phyloP scores from a whole-genome alignment of 768 basidiomycete genomes.

The Polyporus arcularius region DNA sequence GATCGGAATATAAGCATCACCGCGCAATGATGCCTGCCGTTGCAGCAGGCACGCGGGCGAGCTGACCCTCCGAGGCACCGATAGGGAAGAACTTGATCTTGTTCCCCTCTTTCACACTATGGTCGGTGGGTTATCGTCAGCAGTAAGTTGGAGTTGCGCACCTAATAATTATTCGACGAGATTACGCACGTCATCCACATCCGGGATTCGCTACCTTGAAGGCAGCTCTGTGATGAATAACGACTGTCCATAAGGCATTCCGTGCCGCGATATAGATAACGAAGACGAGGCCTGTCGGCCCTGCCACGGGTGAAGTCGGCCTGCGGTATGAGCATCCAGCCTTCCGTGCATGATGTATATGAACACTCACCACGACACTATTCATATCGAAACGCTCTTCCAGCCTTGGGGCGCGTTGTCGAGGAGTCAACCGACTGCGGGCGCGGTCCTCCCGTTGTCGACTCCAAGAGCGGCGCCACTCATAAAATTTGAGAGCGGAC shows the following conservation, averaged over 20 bases:
- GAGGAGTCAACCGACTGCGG: conserved; percentile 58
- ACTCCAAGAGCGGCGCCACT: conserved; percentile 69
- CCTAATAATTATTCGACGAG: no score
- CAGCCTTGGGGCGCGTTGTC: conserved; percentile 61
- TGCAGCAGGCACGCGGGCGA: no score
- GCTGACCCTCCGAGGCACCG: no score
- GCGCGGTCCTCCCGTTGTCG: conserved; percentile 51
- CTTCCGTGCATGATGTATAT: background rate
- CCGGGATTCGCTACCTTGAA: conserved; percentile 64
- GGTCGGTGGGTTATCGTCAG: background rate
- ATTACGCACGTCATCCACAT: conserved; percentile 63
- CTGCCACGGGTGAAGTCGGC: no score
- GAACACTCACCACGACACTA: conserved; percentile 48
- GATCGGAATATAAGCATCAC: no score
- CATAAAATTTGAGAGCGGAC: conserved; percentile 39
- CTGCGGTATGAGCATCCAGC: background rate
- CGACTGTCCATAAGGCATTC: no score
- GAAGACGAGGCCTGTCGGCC: no score
- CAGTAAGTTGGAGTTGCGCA: no score
- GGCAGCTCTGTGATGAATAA: conserved; percentile 54
- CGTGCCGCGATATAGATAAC: no score
- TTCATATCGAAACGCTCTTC: conserved; percentile 58
- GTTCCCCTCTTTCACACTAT: conserved; percentile 50
- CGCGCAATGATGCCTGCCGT: no score
- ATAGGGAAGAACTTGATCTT: conserved; percentile 54